Conservation (phyloP, 1,284 basidiomycete genomes). For the Ustilago bromivora region DNA sequence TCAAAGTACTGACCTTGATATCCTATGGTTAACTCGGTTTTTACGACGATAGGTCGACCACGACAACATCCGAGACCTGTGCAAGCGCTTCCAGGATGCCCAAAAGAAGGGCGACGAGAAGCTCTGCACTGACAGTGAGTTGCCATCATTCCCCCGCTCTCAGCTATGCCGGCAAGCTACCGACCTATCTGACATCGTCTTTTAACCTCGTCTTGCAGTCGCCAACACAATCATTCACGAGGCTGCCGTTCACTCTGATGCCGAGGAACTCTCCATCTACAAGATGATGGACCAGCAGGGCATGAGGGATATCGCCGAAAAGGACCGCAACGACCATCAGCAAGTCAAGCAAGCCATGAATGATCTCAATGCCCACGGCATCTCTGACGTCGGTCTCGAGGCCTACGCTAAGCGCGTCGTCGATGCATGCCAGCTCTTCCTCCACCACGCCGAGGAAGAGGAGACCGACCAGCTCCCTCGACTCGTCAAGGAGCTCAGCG, state of each 20-base stretch:
- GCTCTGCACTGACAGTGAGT: constrained; percentile 31
- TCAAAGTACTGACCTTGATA: not conserved
- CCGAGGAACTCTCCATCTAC: constrained; percentile 56
- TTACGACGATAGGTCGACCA: constrained; percentile 40
- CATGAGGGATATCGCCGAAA: constrained; percentile 25
- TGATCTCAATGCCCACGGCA: constrained; percentile 38
- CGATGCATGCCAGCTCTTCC: constrained; percentile 51
- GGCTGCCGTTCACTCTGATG: constrained; percentile 39
- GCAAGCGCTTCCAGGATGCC: constrained; percentile 31
- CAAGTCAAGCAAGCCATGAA: constrained; percentile 55
- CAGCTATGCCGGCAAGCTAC: not conserved
- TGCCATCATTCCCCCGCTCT: not conserved
- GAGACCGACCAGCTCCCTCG: constrained; percentile 36
- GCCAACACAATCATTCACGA: constrained; percentile 45
- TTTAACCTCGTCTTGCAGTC: constrained; percentile 4
- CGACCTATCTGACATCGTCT: not conserved
- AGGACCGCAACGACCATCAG: constrained; percentile 54
- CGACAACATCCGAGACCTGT: constrained; percentile 56
- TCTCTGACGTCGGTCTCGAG: constrained; percentile 26
- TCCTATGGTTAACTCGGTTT: not conserved
- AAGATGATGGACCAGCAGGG: constrained; percentile 43
- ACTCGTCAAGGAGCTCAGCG: constrained; percentile 33
- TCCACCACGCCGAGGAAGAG: constrained; percentile 57
- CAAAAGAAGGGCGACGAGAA: constrained; percentile 26
- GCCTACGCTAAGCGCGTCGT: constrained; percentile 40